Percentiles rank a stretch among this genome's conserved stretches.
phyloP scores from a whole-genome alignment of 257 asterid species.

The Nyctanthes arbortristis region DNA sequence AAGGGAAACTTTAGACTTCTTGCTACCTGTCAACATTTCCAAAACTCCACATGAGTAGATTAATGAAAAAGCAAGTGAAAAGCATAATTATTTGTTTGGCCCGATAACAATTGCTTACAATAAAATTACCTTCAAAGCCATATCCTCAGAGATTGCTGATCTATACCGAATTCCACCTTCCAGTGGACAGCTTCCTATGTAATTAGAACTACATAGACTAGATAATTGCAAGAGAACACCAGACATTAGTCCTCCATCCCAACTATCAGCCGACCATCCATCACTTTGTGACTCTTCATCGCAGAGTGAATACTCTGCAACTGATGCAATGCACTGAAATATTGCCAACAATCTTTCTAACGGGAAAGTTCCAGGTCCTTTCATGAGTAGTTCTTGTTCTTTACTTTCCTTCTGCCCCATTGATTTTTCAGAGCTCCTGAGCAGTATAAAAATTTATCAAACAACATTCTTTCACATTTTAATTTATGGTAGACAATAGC shows the following conservation, averaged over 20 bases:
- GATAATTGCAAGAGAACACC: constrained; percentile 88
- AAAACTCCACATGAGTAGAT: constrained; percentile 25
- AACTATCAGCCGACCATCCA: constrained; percentile 40
- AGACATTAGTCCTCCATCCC: constrained; percentile 52
- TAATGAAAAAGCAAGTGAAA: constrained; percentile 3
- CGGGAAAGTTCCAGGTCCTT: constrained; percentile 97
- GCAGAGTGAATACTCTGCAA: constrained; percentile 55
- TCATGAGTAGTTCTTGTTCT: constrained; percentile 80
- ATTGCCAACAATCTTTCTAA: constrained; percentile 89
- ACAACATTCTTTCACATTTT: background rate
- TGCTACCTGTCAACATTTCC: constrained; percentile 63
- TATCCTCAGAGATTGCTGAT: constrained; percentile 72
- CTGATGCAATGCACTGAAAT: constrained; percentile 82
- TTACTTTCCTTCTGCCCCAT: constrained; percentile 70
- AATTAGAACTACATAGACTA: constrained; percentile 88
- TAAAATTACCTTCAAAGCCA: constrained; percentile 72
- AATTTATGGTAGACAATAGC: constrained; percentile 7
- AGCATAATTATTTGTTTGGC: background rate
- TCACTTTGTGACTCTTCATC: constrained; percentile 52
- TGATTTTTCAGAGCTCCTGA: constrained; percentile 81
- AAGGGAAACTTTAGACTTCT: constrained; percentile 86
- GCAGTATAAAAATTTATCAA: constrained; percentile 1
- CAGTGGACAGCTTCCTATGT: constrained; percentile 84
- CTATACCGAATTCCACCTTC: constrained; percentile 92
- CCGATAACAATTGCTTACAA: constrained; percentile 5